phyloP scores from a whole-genome alignment of 2,329 filamentous ascomycete genomes.

The Rhinocladiella mackenziei region DNA sequence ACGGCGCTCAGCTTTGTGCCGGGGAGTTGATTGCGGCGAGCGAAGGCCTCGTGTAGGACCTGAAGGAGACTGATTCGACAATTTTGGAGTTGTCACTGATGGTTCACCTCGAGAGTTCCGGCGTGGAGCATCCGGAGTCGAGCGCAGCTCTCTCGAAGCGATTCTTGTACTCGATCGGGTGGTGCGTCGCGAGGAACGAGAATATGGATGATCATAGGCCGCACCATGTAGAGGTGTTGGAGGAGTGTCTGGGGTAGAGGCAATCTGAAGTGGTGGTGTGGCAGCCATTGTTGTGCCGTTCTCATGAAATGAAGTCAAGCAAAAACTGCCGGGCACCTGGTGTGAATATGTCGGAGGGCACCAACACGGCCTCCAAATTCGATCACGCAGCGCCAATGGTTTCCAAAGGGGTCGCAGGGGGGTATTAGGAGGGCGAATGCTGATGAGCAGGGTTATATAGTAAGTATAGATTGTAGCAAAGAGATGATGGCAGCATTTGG shows the following conservation, averaged over 20 bases:
- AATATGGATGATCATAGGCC: constrained; percentile 36
- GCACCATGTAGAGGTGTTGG: constrained; percentile 45
- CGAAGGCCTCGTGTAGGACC: constrained; percentile 14
- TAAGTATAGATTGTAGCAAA: neutral
- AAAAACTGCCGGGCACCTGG: too few species aligned
- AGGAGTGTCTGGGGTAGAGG: constrained; percentile 34
- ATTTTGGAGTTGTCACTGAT: constrained; percentile 18
- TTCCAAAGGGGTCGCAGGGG: neutral
- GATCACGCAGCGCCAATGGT: too few species aligned
- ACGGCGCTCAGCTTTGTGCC: constrained; percentile 19
- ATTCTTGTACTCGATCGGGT: constrained; percentile 18
- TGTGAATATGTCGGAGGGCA: constrained; percentile 2
- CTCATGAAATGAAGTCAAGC: constrained; percentile 13
- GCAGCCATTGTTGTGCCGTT: constrained; percentile 38
- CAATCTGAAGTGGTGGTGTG: constrained; percentile 41
- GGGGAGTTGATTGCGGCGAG: constrained; percentile 27
- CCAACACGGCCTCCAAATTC: too few species aligned
- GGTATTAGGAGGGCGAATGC: neutral
- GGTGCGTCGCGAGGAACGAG: constrained; percentile 6
- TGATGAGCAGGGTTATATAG: neutral
- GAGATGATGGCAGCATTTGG: constrained; percentile 1
- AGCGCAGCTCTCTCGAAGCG: constrained; percentile 10
- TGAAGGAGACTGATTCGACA: constrained; percentile 11
- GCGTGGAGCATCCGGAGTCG: constrained; percentile 17
- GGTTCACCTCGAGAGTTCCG: constrained; percentile 1